Percentiles rank a stretch among this genome's conserved stretches.
Conservation (phyloP, 106 monocot species). For the Triglochin maritima region DNA sequence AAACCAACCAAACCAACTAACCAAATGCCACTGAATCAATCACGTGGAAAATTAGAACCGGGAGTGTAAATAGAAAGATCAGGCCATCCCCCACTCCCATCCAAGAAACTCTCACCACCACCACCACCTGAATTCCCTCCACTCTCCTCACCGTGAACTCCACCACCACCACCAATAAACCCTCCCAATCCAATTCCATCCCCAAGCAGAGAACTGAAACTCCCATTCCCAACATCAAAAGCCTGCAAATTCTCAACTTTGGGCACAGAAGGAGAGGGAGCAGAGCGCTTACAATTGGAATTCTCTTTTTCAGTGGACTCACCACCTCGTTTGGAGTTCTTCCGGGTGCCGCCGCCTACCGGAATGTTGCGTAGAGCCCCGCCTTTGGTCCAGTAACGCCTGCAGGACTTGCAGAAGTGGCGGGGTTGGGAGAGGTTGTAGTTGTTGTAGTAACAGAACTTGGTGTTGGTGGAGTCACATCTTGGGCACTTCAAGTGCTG, state of each 20-base stretch:
- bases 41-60: slow-evolving; percentile 19
- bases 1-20: no score
- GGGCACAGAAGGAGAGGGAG: neutral
- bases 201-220: slow-evolving; percentile 33
- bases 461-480: slow-evolving; percentile 30
- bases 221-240: slow-evolving; percentile 12
- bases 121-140: slow-evolving; percentile 6
- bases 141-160: neutral
- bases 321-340: slow-evolving; percentile 22
- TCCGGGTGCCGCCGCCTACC: slow-evolving; percentile 36
- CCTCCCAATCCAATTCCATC: slow-evolving; percentile 11
- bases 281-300: neutral
- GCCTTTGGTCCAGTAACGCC: slow-evolving; percentile 42
- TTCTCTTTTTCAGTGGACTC: neutral
- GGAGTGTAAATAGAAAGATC: slow-evolving; percentile 39
- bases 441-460: slow-evolving; percentile 34
- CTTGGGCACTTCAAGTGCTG: slow-evolving; percentile 24
- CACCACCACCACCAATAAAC: slow-evolving; percentile 11
- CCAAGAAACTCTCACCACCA: slow-evolving; percentile 7
- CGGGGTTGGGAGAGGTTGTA: slow-evolving; percentile 34
- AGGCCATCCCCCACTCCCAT: slow-evolving; percentile 13
- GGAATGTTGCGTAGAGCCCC: slow-evolving; percentile 42
- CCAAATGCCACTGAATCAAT: no score
- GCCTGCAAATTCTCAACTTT: no score
- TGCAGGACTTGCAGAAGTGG: slow-evolving; percentile 39